phyloP scores from a whole-genome alignment of 768 basidiomycete species.

The Tephrocybe sp. region DNA sequence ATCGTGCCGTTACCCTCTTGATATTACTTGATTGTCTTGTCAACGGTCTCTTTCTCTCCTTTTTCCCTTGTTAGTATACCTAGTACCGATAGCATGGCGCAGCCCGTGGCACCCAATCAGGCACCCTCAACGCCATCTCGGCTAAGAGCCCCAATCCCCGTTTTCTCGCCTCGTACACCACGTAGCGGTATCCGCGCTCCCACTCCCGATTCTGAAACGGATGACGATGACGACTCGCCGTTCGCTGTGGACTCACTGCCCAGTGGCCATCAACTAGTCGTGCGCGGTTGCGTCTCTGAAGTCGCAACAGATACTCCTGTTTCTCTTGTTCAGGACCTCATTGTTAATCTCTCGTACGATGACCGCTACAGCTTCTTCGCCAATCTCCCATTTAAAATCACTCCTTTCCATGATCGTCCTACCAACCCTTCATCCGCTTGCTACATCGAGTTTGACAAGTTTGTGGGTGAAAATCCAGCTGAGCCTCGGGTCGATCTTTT shows the following conservation, averaged over 20 bases:
- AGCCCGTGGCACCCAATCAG: no score
- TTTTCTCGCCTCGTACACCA: no score
- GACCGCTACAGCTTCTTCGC: background rate
- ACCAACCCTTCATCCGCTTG: background rate
- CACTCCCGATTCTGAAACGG: no score
- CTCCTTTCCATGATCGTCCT: background rate
- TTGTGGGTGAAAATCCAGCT: background rate
- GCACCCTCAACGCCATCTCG: no score
- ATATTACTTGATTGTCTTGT: no score
- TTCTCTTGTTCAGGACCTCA: background rate
- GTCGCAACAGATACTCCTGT: background rate
- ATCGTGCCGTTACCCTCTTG: no score
- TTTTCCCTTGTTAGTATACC: no score
- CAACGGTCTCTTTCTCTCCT: no score
- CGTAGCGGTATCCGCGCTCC: no score
- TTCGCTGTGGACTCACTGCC: background rate
- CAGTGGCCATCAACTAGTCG: background rate
- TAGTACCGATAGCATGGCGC: no score
- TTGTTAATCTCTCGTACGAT: background rate
- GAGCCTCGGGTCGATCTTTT: slow-evolving; percentile 4
- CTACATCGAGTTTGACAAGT: background rate
- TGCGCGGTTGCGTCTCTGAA: background rate
- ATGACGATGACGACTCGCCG: no score
- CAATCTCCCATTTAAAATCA: background rate
- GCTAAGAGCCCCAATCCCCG: no score